Evolutionary conservation across 2,329 filamentous ascomycete genomes (phyloP).

Genomic region (Neofusicoccum cordaticola): DNA sequence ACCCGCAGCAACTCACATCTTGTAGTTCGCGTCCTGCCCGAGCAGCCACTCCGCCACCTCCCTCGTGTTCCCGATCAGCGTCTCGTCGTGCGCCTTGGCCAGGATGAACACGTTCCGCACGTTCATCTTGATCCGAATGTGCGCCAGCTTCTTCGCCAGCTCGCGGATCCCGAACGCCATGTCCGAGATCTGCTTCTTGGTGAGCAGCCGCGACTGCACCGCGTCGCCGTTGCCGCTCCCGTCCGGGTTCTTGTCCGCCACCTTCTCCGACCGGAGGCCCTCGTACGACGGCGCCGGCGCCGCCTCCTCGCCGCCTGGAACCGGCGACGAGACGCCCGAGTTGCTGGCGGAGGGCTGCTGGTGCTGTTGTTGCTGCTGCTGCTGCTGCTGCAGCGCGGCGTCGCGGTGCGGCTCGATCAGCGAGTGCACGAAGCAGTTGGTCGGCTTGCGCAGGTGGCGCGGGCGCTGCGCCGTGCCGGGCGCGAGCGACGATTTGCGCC

Average conservation of each 20-base stretch:
- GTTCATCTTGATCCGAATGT: constrained; percentile 76
- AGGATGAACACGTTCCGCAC: constrained; percentile 83
- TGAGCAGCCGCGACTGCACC: constrained; percentile 71
- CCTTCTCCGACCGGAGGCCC: constrained; percentile 33
- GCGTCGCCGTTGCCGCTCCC: constrained; percentile 32
- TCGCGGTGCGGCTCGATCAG: constrained; percentile 49
- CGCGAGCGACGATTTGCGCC: constrained; percentile 61
- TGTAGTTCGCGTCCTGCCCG: constrained; percentile 67
- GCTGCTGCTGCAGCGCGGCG: constrained; percentile 24
- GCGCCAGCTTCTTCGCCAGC: constrained; percentile 79
- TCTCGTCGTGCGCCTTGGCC: constrained; percentile 86
- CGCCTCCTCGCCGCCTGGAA: neutral
- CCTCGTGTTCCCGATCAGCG: constrained; percentile 72
- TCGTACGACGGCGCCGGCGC: constrained; percentile 23
- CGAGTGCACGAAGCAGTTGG: constrained; percentile 62
- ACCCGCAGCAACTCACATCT: constrained; percentile 54
- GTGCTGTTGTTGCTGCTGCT: constrained; percentile 23
- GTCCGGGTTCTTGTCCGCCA: constrained; percentile 44
- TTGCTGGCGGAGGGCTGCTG: constrained; percentile 10
- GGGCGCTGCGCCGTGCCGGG: constrained; percentile 39
- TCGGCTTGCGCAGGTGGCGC: constrained; percentile 38
- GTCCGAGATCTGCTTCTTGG: constrained; percentile 90
- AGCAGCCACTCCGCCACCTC: constrained; percentile 80
- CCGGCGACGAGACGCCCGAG: too few species aligned
- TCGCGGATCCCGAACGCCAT: constrained; percentile 97